phyloP scores from a whole-genome alignment of 768 basidiomycete species.

The Trametes cubensis region DNA sequence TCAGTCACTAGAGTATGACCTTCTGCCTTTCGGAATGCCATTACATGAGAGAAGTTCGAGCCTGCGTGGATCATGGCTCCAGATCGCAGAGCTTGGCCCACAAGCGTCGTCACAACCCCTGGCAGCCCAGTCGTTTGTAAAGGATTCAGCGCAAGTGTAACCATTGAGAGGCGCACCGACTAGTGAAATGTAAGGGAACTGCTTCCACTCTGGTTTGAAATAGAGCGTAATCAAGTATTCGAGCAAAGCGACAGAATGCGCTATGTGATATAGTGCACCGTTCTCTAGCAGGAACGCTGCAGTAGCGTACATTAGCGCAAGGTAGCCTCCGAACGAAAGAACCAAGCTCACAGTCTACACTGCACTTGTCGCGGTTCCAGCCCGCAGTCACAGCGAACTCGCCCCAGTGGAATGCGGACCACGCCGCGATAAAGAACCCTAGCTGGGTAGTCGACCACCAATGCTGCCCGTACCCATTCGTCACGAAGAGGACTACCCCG shows the following conservation, averaged over 20 bases:
- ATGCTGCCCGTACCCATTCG: constrained; percentile 45
- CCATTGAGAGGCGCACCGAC: constrained; percentile 49
- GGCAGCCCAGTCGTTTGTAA: background rate
- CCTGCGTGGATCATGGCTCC: constrained; percentile 96
- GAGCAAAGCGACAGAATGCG: constrained; percentile 72
- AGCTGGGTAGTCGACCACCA: constrained; percentile 79
- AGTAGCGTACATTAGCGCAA: background rate
- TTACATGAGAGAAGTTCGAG: constrained; percentile 89
- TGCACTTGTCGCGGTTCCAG: constrained; percentile 92
- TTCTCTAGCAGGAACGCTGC: constrained; percentile 94
- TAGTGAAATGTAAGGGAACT: constrained; percentile 55
- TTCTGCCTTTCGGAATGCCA: constrained; percentile 74
- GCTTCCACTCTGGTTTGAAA: constrained; percentile 66
- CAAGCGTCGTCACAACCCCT: constrained; percentile 68
- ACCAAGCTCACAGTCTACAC: constrained; percentile 79
- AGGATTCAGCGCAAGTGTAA: background rate
- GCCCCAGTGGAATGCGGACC: constrained; percentile 89
- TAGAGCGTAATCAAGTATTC: constrained; percentile 81
- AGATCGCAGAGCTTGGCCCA: constrained; percentile 81
- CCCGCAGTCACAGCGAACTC: constrained; percentile 96
- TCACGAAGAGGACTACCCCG: constrained; percentile 53
- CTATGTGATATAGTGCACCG: constrained; percentile 80
- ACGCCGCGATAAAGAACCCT: constrained; percentile 80
- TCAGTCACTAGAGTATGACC: constrained; percentile 82
- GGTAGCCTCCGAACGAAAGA: background rate